These are phyloP conservation scores for Orbilia ellipsospora DNA, from an alignment of 2,329 filamentous ascomycete genomes.

Conservation along the genomic window DNA sequence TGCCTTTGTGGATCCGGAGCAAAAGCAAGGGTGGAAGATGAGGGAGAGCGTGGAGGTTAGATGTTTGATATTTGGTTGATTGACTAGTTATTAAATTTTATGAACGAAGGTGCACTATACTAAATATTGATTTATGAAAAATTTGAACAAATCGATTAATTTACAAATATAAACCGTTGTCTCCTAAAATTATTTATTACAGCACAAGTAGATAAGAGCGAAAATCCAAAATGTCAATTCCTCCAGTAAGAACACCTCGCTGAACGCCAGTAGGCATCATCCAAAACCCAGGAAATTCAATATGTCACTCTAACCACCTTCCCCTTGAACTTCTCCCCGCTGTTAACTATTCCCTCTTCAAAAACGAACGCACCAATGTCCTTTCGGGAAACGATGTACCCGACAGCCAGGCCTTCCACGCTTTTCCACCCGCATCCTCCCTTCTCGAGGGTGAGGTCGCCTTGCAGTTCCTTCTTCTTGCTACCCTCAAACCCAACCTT, in stretches of 20 bases:
- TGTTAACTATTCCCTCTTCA: constrained; percentile 61
- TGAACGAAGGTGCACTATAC: no score
- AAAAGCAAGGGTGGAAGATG: constrained; percentile 74
- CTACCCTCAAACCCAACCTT: constrained; percentile 58
- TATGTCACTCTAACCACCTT: constrained; percentile 57
- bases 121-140: no score
- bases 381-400: constrained; percentile 66
- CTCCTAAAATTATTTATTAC: no score
- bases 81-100: not conserved
- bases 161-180: no score
- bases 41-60: constrained; percentile 91
- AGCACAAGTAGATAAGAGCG: no score
- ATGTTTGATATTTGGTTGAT: constrained; percentile 70
- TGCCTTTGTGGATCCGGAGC: constrained; percentile 81
- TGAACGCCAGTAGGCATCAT: not conserved
- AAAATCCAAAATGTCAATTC: not conserved
- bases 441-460: constrained; percentile 22
- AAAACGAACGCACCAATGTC: constrained; percentile 67
- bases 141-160: no score
- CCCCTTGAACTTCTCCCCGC: constrained; percentile 54
- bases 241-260: not conserved
- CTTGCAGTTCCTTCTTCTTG: constrained; percentile 43
- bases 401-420: constrained; percentile 62
- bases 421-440: constrained; percentile 56
- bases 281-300: not conserved